Percentiles rank a stretch among this genome's conserved stretches.
Conservation (phyloP, 768 basidiomycete species). For the Boletellus ananas region DNA sequence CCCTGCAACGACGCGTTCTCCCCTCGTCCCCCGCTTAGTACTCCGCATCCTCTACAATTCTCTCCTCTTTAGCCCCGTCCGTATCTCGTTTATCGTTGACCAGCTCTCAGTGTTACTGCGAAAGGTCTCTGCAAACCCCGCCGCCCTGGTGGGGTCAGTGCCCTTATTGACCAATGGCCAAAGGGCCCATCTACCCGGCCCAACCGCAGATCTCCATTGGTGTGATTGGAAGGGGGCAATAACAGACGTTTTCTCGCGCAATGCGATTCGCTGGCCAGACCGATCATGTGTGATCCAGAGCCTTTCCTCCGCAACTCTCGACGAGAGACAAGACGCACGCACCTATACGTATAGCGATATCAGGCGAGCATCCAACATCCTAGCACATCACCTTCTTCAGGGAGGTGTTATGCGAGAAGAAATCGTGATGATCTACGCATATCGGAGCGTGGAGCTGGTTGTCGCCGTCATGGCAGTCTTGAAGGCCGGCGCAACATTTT, state of each 20-base stretch:
- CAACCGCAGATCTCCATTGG: conserved; percentile 89
- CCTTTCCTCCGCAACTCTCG: conserved; percentile 38
- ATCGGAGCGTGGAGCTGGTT: conserved; percentile 93
- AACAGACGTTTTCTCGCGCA: conserved; percentile 88
- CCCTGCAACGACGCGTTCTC: conserved; percentile 59
- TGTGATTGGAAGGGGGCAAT: conserved; percentile 97
- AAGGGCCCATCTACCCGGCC: conserved; percentile 69
- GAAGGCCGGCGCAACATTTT: conserved; percentile 95
- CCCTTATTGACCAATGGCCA: conserved; percentile 76
- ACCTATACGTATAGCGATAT: conserved; percentile 79
- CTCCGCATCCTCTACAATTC: conserved; percentile 93
- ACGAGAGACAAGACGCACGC: conserved; percentile 47
- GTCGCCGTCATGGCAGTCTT: conserved; percentile 96
- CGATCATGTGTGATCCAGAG: conserved; percentile 88
- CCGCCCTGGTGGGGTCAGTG: conserved; percentile 71
- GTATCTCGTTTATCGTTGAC: conserved; percentile 77
- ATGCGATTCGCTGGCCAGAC: conserved; percentile 77
- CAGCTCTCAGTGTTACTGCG: conserved; percentile 80
- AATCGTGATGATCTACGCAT: conserved; percentile 97
- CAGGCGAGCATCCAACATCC: conserved; percentile 78
- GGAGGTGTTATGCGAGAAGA: conserved; percentile 89
- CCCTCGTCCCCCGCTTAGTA: conserved; percentile 70
- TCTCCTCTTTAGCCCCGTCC: conserved; percentile 75
- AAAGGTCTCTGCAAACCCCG: conserved; percentile 63
- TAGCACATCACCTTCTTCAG: conserved; percentile 85